Evolutionary conservation across 1,284 basidiomycete genomes (phyloP).

Genomic region (Amylostereum chailletii): DNA sequence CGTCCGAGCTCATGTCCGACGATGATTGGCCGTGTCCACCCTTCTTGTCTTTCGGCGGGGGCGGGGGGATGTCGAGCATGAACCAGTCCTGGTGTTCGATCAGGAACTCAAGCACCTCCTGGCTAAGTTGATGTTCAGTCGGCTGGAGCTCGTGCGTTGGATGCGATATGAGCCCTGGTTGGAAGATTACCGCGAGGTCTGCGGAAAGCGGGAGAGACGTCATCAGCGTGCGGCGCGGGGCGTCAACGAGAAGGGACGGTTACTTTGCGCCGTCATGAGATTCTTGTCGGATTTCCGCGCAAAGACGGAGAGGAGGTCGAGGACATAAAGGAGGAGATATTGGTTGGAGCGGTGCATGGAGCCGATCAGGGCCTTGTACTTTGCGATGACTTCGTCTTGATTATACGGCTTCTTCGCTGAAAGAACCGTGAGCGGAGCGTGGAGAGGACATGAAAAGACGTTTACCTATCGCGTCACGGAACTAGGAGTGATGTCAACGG

Average conservation of each 20-base stretch:
- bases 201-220: not conserved
- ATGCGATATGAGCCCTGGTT: slow-evolving; percentile 86
- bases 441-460: slow-evolving; percentile 4
- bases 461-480: slow-evolving; percentile 75
- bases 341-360: slow-evolving; percentile 84
- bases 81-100: slow-evolving; percentile 87
- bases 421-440: slow-evolving; percentile 4
- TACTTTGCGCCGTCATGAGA: slow-evolving; percentile 92
- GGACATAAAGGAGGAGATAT: slow-evolving; percentile 91
- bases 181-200: slow-evolving; percentile 94
- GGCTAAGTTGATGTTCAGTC: slow-evolving; percentile 78
- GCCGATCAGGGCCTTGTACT: slow-evolving; percentile 81
- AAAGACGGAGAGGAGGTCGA: slow-evolving; percentile 94
- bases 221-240: not conserved
- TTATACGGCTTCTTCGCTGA: slow-evolving; percentile 58
- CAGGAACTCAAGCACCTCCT: slow-evolving; percentile 89
- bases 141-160: slow-evolving; percentile 79
- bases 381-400: slow-evolving; percentile 60
- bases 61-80: slow-evolving; percentile 73
- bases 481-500: slow-evolving; percentile 34
- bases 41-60: slow-evolving; percentile 29
- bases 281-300: slow-evolving; percentile 87
- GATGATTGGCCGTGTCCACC: slow-evolving; percentile 16
- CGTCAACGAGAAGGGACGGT: slow-evolving; percentile 21
- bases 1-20: slow-evolving; percentile 30